Base-by-base conservation (phyloP, 352 stramenopile genomes). In the Pythium oligandrum region DNA sequence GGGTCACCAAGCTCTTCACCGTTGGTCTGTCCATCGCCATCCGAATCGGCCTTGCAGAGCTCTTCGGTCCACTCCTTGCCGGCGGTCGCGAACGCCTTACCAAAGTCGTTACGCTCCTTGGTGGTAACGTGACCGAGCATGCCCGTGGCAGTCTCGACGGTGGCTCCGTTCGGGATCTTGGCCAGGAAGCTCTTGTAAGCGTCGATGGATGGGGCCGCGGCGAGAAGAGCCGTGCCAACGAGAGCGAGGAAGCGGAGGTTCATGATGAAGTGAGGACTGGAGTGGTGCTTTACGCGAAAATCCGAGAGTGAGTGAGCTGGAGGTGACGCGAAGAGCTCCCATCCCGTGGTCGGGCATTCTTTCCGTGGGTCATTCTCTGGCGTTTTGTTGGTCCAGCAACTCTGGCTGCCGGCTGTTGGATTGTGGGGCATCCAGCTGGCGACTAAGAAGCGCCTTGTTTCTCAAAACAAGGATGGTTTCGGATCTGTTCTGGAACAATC, bases 1-100 rank as follows among this genome's bases (percentile, higher is more conserved):
- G 74, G 75, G 56, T 87, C 76, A 38, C 75, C 76, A 12, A 87
- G 63, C 60, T 87, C 76, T 50, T 81, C 45, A 37, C 76, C 76
- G 52, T 87, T 87, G 45, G 68, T 83, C 26, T 65, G 55, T 35
- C 73, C 73, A 46, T 87, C 76, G 35, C 67, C 64, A 52, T 86
- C 75, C 3, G 56, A 65, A 51, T 86, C 75, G 37, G 55, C 57
- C 47, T 79, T 36, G 53, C 75, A 86, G 1, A 86, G 46, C 44
- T 64, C 61, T 7, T 34, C 42, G 3, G 63, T 73, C 67, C 67
- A 75, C 33, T 48, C 36, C 6, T 58, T 53, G 4, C 51, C 64
- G 38, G 49, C 49, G 4, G 6, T 12, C 11, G 26, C 39, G 40
- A 75, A 81, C 10, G 66, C 73, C 35, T 66, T 43, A 40, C 73